Conservation (phyloP, 768 basidiomycete species). For the Boletus vinaceobasis region DNA sequence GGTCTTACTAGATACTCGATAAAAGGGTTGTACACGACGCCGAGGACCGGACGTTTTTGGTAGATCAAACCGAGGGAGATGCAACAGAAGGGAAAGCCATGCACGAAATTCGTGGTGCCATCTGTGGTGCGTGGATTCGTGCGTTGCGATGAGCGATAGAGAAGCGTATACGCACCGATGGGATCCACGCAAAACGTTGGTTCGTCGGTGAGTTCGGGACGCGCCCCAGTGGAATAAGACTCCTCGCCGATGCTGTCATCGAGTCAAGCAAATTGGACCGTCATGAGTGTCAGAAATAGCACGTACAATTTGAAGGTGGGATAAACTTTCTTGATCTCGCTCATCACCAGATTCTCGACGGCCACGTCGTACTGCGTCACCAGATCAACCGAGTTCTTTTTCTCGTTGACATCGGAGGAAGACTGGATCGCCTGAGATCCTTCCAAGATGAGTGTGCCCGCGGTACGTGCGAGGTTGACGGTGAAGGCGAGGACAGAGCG, state of each 20-base stretch:
- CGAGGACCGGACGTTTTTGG: constrained; percentile 75
- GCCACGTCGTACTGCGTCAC: constrained; percentile 94
- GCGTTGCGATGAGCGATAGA: not conserved
- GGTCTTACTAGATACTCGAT: constrained; percentile 66
- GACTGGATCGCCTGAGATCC: constrained; percentile 72
- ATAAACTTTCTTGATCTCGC: constrained; percentile 60
- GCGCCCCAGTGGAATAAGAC: constrained; percentile 74
- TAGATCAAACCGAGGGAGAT: constrained; percentile 90
- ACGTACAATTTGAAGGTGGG: constrained; percentile 83
- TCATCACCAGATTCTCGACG: constrained; percentile 82
- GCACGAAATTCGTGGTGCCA: constrained; percentile 86
- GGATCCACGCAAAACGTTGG: constrained; percentile 98
- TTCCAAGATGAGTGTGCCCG: constrained; percentile 72
- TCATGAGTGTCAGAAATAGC: not conserved
- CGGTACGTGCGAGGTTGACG: constrained; percentile 64
- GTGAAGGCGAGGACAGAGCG: constrained; percentile 66
- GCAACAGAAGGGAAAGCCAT: constrained; percentile 83
- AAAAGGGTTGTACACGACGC: constrained; percentile 94
- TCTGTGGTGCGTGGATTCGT: constrained; percentile 39
- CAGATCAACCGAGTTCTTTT: constrained; percentile 92
- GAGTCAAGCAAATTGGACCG: not conserved
- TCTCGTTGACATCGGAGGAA: constrained; percentile 63
- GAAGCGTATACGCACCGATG: constrained; percentile 55
- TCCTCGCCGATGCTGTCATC: constrained; percentile 85
- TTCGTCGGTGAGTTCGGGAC: constrained; percentile 70